Percentiles rank a stretch among this genome's conserved stretches.
Evolutionary conservation across 1,284 basidiomycete genomes (phyloP).

Genomic region (Fistulina hepatica): DNA sequence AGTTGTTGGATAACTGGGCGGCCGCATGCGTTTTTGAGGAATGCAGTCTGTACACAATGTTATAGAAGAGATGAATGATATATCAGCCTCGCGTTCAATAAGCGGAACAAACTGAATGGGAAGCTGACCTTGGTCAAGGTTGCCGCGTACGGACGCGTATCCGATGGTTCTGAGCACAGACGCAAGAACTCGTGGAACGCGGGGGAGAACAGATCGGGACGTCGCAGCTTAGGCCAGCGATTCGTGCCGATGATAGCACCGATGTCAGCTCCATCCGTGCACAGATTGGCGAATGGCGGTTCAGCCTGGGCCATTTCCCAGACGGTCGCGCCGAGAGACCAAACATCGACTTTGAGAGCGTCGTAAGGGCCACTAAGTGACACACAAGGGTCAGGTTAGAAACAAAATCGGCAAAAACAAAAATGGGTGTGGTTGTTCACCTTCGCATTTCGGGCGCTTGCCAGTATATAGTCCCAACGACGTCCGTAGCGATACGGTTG

Average conservation of each 20-base stretch:
- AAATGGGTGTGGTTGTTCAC: constrained; percentile 31
- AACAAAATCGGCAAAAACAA: not conserved
- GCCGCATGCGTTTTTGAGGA: constrained; percentile 58
- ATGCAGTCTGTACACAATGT: constrained; percentile 34
- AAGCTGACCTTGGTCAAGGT: constrained; percentile 50
- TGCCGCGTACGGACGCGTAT: constrained; percentile 42
- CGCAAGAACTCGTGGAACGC: constrained; percentile 65
- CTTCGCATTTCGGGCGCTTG: constrained; percentile 63
- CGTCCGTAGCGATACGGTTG: constrained; percentile 39
- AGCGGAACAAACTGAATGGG: not conserved
- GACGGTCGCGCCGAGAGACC: constrained; percentile 71
- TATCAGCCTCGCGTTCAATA: constrained; percentile 4
- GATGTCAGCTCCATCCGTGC: no score
- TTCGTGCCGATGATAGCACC: no score
- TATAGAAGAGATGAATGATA: not conserved
- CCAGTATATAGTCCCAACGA: constrained; percentile 67
- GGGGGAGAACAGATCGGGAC: constrained; percentile 51
- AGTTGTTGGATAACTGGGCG: constrained; percentile 54
- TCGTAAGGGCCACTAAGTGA: constrained; percentile 57
- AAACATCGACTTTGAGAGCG: constrained; percentile 64
- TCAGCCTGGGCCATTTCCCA: constrained; percentile 70
- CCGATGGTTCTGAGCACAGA: constrained; percentile 51
- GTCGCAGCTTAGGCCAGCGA: constrained; percentile 51
- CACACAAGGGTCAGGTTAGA: constrained; percentile 3
- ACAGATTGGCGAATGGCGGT: constrained; percentile 62